phyloP scores from a whole-genome alignment of 192 early-diverging fungal genomes.

The Coemansia asiatica region DNA sequence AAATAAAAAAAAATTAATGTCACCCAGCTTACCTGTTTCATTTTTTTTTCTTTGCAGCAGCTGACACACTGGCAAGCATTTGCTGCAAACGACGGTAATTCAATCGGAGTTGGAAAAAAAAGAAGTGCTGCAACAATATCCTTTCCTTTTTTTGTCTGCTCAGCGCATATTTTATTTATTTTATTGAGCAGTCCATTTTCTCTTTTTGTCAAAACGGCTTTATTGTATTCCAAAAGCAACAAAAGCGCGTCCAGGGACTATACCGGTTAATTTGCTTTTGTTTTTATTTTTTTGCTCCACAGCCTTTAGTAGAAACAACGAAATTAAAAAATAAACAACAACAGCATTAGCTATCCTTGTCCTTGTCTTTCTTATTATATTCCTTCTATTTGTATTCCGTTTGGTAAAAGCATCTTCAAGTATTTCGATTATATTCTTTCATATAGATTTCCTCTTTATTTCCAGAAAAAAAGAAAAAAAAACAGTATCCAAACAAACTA shows the following conservation, averaged over 20 bases:
- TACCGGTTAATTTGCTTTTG: not conserved
- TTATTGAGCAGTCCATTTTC: not conserved
- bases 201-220: not conserved
- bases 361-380: not conserved
- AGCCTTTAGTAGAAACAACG: not conserved
- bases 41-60: conserved; percentile 5
- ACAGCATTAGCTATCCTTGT: not conserved
- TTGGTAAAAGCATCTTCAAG: no score
- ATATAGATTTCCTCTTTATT: not conserved
- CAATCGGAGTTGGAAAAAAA: conserved; percentile 24
- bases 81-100: not conserved
- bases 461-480: not conserved
- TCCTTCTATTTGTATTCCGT: not conserved
- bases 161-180: not conserved
- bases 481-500: not conserved
- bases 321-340: not conserved
- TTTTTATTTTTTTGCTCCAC: not conserved
- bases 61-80: conserved; percentile 2
- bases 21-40: not conserved
- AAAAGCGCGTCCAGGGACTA: not conserved
- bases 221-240: not conserved
- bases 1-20: not conserved
- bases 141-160: conserved; percentile 1
- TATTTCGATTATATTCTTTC: no score
- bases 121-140: not conserved